These are phyloP conservation scores for Onygena corvina DNA, from an alignment of 2,329 filamentous ascomycete genomes.

Conservation along the genomic window DNA sequence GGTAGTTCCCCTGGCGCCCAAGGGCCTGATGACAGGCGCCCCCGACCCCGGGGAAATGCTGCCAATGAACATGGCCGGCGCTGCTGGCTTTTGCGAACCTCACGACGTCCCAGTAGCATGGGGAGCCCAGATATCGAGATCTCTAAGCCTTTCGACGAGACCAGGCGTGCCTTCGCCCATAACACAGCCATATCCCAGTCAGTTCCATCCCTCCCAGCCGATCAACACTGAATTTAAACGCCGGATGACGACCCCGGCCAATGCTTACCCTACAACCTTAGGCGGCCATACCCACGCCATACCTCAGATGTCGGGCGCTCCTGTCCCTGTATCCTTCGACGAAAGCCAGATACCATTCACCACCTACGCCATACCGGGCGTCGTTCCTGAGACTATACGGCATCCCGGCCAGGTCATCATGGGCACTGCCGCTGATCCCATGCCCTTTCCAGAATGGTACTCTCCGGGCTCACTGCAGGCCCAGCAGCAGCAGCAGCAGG, in stretches of 20 bases:
- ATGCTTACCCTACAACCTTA: not conserved
- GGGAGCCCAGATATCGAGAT: not conserved
- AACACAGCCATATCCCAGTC: not conserved
- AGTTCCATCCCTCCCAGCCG: conserved; percentile 5
- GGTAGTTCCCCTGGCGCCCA: conserved; percentile 9
- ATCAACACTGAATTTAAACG: conserved; percentile 9
- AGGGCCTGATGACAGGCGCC: conserved; percentile 4
- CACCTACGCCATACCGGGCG: not conserved
- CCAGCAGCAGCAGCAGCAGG: conserved; percentile 7
- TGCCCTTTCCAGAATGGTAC: conserved; percentile 12
- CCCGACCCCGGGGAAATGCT: conserved; percentile 7
- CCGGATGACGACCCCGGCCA: conserved; percentile 5
- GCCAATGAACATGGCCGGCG: conserved; percentile 4
- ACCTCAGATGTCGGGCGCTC: conserved; percentile 6
- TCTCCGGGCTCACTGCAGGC: conserved; percentile 8
- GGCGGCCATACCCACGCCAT: not conserved
- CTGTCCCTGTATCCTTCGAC: not conserved
- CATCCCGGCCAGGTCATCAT: conserved; percentile 2
- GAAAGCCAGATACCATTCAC: conserved; percentile 7
- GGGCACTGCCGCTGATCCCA: conserved; percentile 4
- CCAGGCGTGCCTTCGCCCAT: conserved; percentile 2
- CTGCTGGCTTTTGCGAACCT: not conserved
- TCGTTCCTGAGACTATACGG: not conserved
- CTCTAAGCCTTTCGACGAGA: conserved; percentile 4
- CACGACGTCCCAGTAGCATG: conserved; percentile 1